These are phyloP conservation scores for Wickerhamomyces silvicola DNA, from an alignment of 805 yeast genomes.

Conservation along the genomic window DNA sequence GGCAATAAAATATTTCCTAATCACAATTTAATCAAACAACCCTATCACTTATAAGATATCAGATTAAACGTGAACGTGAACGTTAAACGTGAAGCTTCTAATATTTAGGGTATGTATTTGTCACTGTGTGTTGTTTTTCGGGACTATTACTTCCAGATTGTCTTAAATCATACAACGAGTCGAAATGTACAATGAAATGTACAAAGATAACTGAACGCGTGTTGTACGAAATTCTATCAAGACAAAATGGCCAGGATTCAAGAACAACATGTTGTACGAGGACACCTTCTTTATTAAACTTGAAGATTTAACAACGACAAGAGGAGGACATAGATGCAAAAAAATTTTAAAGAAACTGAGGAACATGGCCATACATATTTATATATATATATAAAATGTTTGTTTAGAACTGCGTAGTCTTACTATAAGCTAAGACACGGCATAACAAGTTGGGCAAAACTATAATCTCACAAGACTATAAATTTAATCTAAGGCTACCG, in stretches of 20 bases:
- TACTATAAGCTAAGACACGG: conserved; percentile 33
- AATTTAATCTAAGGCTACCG: conserved; percentile 72
- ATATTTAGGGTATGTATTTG: conserved; percentile 53
- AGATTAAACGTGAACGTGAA: not conserved
- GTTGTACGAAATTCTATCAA: conserved; percentile 65
- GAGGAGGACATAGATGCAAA: conserved; percentile 54
- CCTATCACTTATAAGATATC: too few relatives aligned
- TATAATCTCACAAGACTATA: conserved; percentile 13
- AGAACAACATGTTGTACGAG: conserved; percentile 77
- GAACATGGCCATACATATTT: conserved; percentile 1
- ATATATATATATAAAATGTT: conserved; percentile 31
- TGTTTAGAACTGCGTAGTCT: conserved; percentile 73
- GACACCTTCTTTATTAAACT: conserved; percentile 50
- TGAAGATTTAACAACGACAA: conserved; percentile 61
- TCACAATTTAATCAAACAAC: too few relatives aligned
- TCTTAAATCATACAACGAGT: conserved; percentile 60
- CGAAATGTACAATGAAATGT: conserved; percentile 62
- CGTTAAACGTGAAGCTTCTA: conserved; percentile 67
- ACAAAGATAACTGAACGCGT: conserved; percentile 66
- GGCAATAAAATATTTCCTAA: too few relatives aligned
- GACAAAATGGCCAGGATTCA: conserved; percentile 51
- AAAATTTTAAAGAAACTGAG: conserved; percentile 1
- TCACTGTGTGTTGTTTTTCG: not conserved
- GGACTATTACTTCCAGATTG: too few relatives aligned
- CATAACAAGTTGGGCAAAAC: conserved; percentile 48